These are phyloP conservation scores for Oxyria digyna DNA, from an alignment of 148 eudicot genomes.

Conservation along the genomic window DNA sequence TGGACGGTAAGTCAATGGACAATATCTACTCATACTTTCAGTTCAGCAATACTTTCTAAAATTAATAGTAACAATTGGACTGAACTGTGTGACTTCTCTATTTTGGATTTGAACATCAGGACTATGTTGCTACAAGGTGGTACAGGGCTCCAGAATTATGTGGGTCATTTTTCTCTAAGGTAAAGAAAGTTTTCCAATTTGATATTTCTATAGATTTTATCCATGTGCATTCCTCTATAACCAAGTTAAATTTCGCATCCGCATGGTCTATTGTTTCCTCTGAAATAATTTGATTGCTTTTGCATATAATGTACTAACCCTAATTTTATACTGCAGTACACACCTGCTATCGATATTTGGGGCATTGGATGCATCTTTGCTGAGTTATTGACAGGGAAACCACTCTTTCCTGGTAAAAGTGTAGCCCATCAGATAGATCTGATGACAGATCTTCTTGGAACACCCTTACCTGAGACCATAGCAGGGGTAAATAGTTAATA, in stretches of 20 bases:
- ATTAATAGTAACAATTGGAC: background rate
- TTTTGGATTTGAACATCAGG: constrained; percentile 24
- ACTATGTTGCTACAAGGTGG: constrained; percentile 75
- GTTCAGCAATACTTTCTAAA: background rate
- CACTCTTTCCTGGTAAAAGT: constrained; percentile 55
- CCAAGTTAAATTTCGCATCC: background rate
- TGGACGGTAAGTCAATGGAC: constrained; percentile 42
- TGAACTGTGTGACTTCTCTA: background rate
- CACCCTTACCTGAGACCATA: constrained; percentile 53
- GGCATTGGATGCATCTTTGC: constrained; percentile 65
- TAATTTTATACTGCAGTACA: constrained; percentile 26
- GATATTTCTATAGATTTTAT: background rate
- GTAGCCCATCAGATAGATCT: constrained; percentile 57
- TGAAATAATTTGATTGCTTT: constrained; percentile 8
- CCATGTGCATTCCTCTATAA: background rate
- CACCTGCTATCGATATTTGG: constrained; percentile 61
- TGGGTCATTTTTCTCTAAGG: constrained; percentile 66
- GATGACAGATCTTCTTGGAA: constrained; percentile 55
- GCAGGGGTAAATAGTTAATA: constrained; percentile 21
- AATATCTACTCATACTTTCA: background rate
- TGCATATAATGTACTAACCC: background rate
- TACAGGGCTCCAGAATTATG: constrained; percentile 68
- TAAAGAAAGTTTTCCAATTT: constrained; percentile 11
- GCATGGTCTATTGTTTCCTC: background rate
- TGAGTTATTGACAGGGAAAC: constrained; percentile 52